phyloP scores from a whole-genome alignment of 495 filamentous ascomycete species.

The Penicillium nucicola region DNA sequence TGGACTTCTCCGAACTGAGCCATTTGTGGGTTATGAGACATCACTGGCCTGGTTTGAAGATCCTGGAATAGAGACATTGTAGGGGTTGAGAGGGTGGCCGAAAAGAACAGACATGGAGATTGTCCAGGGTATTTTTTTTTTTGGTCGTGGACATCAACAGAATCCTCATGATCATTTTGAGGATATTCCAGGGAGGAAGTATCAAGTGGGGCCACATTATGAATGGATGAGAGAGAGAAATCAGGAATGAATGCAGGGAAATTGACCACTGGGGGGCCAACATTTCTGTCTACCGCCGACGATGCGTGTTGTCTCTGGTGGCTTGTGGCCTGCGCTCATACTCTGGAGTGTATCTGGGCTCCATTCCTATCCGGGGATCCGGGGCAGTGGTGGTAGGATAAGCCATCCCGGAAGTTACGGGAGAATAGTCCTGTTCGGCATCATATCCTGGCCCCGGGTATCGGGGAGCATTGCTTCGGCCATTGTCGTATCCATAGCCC shows the following conservation, averaged over 20 bases:
- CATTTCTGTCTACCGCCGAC: conserved; percentile 34
- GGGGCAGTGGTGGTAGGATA: conserved; percentile 45
- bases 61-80: conserved; percentile 10
- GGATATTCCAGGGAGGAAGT: conserved; percentile 18
- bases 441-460: conserved; percentile 48
- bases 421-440: conserved; percentile 42
- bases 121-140: conserved; percentile 14
- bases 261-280: conserved; percentile 2
- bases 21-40: conserved; percentile 10
- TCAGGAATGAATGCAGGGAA: conserved; percentile 17
- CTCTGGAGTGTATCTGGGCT: conserved; percentile 47
- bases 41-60: conserved; percentile 2
- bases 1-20: conserved; percentile 6
- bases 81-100: conserved; percentile 4
- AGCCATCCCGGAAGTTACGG: conserved; percentile 41
- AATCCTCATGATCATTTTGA: conserved; percentile 17
- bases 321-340: conserved; percentile 46
- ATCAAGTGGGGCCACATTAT: conserved; percentile 16
- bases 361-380: conserved; percentile 49
- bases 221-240: conserved; percentile 7
- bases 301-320: conserved; percentile 40
- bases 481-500: conserved; percentile 40
- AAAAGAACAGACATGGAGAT: conserved; percentile 3
- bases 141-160: conserved; percentile 19
- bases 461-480: conserved; percentile 45